Conservation (phyloP, 176 grass and related monocot genomes). For the Oryza punctata region DNA sequence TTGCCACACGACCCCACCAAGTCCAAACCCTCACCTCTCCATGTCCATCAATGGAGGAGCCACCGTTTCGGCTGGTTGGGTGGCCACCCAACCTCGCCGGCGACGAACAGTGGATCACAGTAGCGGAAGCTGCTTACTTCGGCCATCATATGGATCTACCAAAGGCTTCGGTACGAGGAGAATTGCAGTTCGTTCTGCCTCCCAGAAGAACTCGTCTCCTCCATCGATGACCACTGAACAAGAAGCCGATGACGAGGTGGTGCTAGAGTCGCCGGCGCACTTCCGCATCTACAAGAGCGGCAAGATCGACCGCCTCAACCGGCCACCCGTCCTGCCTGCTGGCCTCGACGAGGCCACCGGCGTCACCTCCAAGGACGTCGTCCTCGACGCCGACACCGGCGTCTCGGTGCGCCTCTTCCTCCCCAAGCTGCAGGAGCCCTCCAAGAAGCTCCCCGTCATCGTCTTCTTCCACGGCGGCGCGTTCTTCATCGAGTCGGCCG, state of each 20-base stretch:
- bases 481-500: constrained; percentile 50
- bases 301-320: constrained; percentile 57
- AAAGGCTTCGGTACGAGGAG: background rate
- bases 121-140: background rate
- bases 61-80: background rate
- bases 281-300: constrained; percentile 64
- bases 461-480: constrained; percentile 50
- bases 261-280: constrained; percentile 24
- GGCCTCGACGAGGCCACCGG: constrained; percentile 54
- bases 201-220: background rate
- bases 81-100: background rate
- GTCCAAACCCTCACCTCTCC: background rate
- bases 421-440: constrained; percentile 14
- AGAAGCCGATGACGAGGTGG: constrained; percentile 32
- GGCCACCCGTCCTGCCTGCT: constrained; percentile 35
- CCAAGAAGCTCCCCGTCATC: constrained; percentile 50
- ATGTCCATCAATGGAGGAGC: constrained; percentile 20
- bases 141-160: background rate
- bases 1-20: background rate
- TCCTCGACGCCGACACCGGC: constrained; percentile 46
- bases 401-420: constrained; percentile 64
- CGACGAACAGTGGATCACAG: background rate
- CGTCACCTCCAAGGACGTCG: constrained; percentile 68
- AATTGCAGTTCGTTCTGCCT: background rate
- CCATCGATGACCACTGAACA: background rate